A percentile compares a stretch with the other conserved stretches of the same genome.
These are phyloP conservation scores for Cinnamomum micranthum DNA, from an alignment of 164 flowering plant species.

Conservation along the genomic window DNA sequence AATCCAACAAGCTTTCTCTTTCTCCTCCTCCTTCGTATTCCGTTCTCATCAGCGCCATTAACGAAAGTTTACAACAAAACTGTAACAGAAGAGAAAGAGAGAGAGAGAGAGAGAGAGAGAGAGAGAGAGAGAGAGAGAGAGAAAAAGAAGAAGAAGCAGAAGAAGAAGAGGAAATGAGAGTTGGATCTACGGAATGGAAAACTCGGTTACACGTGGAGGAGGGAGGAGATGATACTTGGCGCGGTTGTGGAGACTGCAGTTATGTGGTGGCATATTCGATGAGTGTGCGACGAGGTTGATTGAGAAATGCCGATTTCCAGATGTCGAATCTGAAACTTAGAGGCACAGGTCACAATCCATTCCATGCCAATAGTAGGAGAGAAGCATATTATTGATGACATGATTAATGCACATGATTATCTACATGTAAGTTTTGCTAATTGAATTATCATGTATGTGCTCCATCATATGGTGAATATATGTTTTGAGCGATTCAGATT, in stretches of 20 bases:
- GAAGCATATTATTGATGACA: too few relatives aligned
- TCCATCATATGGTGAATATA: too few relatives aligned
- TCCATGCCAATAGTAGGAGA: not conserved
- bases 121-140: too few relatives aligned
- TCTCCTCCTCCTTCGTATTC: not conserved
- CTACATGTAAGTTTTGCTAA: too few relatives aligned
- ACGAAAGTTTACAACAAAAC: not conserved
- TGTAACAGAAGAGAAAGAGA: not conserved
- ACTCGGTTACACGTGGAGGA: not conserved
- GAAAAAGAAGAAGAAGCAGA: too few relatives aligned
- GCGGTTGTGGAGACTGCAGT: not conserved
- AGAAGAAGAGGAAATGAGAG: not conserved
- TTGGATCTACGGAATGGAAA: not conserved
- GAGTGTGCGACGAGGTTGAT: not conserved
- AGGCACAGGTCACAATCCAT: not conserved
- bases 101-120: not conserved
- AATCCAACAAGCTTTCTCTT: slow-evolving; percentile 1
- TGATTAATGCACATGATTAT: too few relatives aligned
- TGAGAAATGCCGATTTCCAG: not conserved
- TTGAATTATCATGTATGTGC: too few relatives aligned
- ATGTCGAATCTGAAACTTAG: too few relatives aligned
- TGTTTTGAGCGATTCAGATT: too few relatives aligned
- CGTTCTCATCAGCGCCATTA: not conserved
- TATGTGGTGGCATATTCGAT: not conserved
- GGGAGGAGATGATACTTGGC: not conserved